Conservation (phyloP, 352 stramenopile species). For the Phytopythium ostracodes region DNA sequence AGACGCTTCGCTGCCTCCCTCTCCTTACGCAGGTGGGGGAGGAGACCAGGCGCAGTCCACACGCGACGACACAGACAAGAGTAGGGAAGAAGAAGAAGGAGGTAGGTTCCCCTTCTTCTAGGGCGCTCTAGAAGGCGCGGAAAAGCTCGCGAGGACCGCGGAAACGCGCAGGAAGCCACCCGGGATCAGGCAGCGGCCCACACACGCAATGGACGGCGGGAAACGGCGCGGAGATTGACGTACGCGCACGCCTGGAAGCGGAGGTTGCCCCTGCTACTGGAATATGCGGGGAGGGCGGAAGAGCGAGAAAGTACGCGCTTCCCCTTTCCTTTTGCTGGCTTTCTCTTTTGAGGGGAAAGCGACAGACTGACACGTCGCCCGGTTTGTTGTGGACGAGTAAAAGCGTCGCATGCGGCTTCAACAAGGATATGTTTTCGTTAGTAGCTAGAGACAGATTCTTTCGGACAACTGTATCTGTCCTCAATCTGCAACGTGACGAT, state of each 20-base stretch:
- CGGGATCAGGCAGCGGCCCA: neutral
- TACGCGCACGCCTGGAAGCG: neutral
- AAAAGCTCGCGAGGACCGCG: neutral
- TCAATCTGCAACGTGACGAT: constrained; percentile 5
- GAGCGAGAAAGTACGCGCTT: constrained; percentile 5
- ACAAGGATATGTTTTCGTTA: neutral
- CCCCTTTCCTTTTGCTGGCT: neutral
- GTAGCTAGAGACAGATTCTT: neutral
- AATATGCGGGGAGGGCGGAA: neutral
- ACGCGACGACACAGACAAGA: neutral
- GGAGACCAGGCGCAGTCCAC: neutral
- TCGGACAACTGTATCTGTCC: constrained; percentile 1
- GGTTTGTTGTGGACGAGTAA: neutral
- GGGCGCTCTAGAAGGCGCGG: neutral
- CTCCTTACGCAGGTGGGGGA: neutral
- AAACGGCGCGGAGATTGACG: neutral
- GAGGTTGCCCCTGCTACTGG: neutral
- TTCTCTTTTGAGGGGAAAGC: neutral
- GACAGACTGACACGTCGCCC: constrained; percentile 3
- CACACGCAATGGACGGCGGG: neutral
- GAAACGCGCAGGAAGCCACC: neutral
- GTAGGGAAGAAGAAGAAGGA: neutral
- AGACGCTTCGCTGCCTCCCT: neutral
- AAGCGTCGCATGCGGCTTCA: constrained; percentile 4
- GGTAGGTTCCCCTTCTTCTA: too few relatives aligned